Percentiles rank a stretch among this genome's conserved stretches.
phyloP scores from a whole-genome alignment of 2,329 filamentous ascomycete species.

The Aquanectria penicillioides region DNA sequence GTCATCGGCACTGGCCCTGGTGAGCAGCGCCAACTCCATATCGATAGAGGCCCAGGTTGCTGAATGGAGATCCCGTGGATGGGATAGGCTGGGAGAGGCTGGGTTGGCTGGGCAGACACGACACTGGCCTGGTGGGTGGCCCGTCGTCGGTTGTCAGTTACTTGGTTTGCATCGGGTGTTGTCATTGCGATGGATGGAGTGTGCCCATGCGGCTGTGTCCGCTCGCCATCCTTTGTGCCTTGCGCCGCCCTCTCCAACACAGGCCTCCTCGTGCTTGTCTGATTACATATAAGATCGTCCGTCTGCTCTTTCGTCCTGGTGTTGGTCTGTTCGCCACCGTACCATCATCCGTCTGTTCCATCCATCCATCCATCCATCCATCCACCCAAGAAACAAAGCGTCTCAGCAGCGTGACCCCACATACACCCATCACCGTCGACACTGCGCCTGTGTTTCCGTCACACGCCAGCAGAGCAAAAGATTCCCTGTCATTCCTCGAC shows the following conservation, averaged over 20 bases:
- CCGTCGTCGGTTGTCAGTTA: no score
- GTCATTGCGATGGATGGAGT: no score
- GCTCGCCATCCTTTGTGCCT: neutral
- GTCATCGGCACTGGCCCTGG: conserved; percentile 30
- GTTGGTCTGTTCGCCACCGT: conserved; percentile 15
- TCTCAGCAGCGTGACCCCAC: conserved; percentile 27
- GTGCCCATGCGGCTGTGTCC: no score
- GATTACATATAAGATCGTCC: conserved; percentile 38
- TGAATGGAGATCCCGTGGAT: no score
- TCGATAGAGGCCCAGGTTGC: neutral
- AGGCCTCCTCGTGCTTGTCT: neutral
- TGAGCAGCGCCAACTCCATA: conserved; percentile 24
- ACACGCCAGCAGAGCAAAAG: neutral
- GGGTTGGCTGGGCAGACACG: conserved; percentile 3
- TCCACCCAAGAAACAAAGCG: no score
- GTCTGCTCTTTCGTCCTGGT: conserved; percentile 4
- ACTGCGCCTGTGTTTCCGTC: neutral
- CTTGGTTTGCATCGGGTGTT: no score
- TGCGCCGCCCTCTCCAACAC: neutral
- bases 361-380: conserved; percentile 3
- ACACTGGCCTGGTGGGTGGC: neutral
- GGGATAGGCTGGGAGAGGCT: conserved; percentile 4
- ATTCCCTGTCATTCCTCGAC: no score
- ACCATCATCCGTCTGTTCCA: conserved; percentile 19
- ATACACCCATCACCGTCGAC: conserved; percentile 22